Conservation (phyloP, 331 rosid species). For the Pyracantha coccinea region DNA sequence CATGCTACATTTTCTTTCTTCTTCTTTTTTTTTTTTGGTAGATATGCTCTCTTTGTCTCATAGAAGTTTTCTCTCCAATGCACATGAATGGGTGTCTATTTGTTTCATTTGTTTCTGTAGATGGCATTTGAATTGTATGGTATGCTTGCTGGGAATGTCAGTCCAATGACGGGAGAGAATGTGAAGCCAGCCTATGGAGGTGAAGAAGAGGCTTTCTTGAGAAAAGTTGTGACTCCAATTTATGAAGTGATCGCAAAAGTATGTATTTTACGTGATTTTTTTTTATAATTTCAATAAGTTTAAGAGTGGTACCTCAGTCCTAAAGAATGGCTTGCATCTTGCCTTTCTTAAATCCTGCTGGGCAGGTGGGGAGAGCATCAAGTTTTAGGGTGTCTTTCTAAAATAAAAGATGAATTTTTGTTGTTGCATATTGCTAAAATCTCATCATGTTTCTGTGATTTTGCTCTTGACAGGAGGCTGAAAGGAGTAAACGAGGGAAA, state of each 20-base stretch:
- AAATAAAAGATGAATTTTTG: not conserved
- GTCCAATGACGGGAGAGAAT: slow-evolving; percentile 98
- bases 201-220: slow-evolving; percentile 81
- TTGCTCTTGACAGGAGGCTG: slow-evolving; percentile 69
- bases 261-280: slow-evolving; percentile 24
- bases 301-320: not conserved
- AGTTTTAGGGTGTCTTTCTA: not conserved
- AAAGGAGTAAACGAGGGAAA: slow-evolving; percentile 67
- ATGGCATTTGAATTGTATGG: slow-evolving; percentile 99
- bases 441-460: slow-evolving; percentile 4
- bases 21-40: not conserved
- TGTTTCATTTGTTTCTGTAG: slow-evolving; percentile 30
- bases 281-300: not conserved
- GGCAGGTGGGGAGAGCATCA: not conserved
- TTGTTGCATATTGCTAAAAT: slow-evolving; percentile 4
- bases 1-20: not conserved
- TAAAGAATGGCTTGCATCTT: not conserved
- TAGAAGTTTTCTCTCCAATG: not conserved
- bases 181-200: slow-evolving; percentile 97
- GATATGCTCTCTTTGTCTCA: not conserved
- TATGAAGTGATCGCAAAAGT: slow-evolving; percentile 86
- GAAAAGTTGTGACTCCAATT: slow-evolving; percentile 89
- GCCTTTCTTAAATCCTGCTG: not conserved
- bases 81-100: not conserved
- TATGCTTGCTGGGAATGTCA: slow-evolving; percentile 98